Evolutionary conservation across 139 green algal genomes (phyloP).

Genomic region (Pseudopediastrum boryanum): DNA sequence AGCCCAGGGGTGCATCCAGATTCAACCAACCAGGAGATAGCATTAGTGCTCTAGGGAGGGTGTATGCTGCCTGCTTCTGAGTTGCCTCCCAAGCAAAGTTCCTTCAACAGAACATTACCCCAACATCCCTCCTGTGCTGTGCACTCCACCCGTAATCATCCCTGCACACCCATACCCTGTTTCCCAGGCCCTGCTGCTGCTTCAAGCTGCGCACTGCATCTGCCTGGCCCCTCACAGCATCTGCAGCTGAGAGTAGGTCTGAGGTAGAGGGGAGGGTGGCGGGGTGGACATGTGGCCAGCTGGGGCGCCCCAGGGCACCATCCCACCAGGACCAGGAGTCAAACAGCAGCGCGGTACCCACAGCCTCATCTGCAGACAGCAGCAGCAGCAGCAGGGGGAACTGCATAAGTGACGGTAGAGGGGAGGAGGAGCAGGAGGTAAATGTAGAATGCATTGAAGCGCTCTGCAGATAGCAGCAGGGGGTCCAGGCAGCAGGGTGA

Average conservation of each 20-base stretch:
- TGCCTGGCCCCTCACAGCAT: conserved; percentile 21
- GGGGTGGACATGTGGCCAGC: neutral
- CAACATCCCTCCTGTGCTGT: neutral
- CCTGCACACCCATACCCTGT: conserved; percentile 5
- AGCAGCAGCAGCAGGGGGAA: too few species aligned
- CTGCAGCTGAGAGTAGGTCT: conserved; percentile 11
- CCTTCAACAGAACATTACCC: neutral
- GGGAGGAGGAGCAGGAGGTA: too few species aligned
- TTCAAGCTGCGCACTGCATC: conserved; percentile 27
- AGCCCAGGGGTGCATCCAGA: too few species aligned
- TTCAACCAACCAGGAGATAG: neutral
- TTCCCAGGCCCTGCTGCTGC: conserved; percentile 5
- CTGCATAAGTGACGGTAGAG: neutral
- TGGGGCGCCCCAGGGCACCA: conserved; percentile 7
- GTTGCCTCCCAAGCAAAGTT: neutral
- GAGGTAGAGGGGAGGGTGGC: neutral
- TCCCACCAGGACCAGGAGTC: conserved; percentile 18
- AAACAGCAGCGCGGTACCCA: conserved; percentile 29
- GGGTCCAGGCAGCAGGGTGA: neutral
- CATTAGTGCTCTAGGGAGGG: neutral
- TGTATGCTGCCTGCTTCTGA: neutral
- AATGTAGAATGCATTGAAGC: too few species aligned
- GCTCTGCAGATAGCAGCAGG: neutral
- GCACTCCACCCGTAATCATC: too few species aligned
- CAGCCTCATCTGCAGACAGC: conserved; percentile 10